These are phyloP conservation scores for Clohesyomyces aquaticus DNA, from an alignment of 495 filamentous ascomycete species.

Conservation along the genomic window DNA sequence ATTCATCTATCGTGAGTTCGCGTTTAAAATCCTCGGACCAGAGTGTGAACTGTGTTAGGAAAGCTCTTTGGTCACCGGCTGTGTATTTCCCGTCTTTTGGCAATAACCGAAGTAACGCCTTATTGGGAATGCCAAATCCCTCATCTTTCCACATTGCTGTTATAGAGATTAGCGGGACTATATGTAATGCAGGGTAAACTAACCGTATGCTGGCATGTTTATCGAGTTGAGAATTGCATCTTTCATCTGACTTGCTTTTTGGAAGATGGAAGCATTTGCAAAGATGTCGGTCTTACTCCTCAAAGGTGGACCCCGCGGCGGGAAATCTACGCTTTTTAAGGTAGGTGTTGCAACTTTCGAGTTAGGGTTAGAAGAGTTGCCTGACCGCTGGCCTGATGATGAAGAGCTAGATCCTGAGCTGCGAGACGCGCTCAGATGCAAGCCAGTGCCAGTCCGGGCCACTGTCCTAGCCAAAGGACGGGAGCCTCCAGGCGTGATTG, in stretches of 20 bases:
- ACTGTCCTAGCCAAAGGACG: constrained; percentile 41
- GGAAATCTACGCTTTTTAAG: constrained; percentile 48
- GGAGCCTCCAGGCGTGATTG: constrained; percentile 20
- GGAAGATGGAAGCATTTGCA: constrained; percentile 59
- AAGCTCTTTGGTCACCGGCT: constrained; percentile 55
- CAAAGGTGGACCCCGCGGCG: constrained; percentile 62
- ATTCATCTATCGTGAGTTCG: constrained; percentile 59
- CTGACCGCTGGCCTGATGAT: constrained; percentile 36
- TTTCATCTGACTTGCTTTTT: constrained; percentile 69
- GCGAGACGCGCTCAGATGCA: constrained; percentile 29
- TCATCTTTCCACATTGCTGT: constrained; percentile 70
- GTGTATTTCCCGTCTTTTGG: constrained; percentile 49
- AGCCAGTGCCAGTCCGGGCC: constrained; percentile 30
- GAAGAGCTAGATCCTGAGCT: constrained; percentile 37
- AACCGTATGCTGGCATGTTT: constrained; percentile 63
- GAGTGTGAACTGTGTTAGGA: constrained; percentile 57
- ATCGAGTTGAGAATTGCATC: constrained; percentile 71
- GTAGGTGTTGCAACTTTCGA: constrained; percentile 22
- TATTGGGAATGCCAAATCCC: constrained; percentile 66
- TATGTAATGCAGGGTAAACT: neutral
- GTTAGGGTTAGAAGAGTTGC: constrained; percentile 14
- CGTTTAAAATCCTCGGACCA: constrained; percentile 66
- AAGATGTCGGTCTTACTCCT: constrained; percentile 49
- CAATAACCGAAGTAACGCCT: constrained; percentile 60
- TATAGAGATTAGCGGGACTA: neutral